A percentile compares a stretch with the other conserved stretches of the same genome.
Evolutionary conservation across 495 filamentous ascomycete species (phyloP).

Genomic region (Bryoglossum gracile): DNA sequence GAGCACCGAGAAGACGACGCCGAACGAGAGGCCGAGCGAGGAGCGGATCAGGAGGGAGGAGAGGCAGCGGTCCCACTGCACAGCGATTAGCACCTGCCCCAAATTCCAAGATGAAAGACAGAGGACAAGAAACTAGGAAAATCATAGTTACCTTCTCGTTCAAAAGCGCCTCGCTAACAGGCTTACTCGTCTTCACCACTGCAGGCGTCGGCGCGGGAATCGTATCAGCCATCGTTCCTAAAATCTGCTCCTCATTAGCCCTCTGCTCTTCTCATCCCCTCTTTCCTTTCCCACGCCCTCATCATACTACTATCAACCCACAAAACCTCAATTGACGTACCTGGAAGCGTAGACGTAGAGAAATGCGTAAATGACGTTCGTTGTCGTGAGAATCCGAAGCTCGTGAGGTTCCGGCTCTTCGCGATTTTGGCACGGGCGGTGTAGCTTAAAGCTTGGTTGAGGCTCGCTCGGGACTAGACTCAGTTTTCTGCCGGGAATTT

Average conservation of each 20-base stretch:
- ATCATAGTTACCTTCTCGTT: conserved; percentile 77
- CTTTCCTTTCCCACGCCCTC: neutral
- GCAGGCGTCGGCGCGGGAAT: too few relatives aligned
- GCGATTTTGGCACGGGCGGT: conserved; percentile 5
- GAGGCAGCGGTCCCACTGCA: conserved; percentile 94
- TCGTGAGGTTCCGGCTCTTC: too few relatives aligned
- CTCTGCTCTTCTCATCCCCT: neutral
- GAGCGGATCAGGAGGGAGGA: conserved; percentile 95
- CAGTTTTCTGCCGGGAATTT: too few relatives aligned
- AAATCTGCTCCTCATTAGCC: too few relatives aligned
- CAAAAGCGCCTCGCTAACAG: conserved; percentile 86
- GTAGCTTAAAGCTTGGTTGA: neutral
- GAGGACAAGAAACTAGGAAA: neutral
- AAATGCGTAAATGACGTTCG: too few relatives aligned
- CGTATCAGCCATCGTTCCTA: conserved; percentile 25
- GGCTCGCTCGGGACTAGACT: too few relatives aligned
- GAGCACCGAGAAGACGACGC: conserved; percentile 95
- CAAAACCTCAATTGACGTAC: conserved; percentile 20
- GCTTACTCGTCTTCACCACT: conserved; percentile 50
- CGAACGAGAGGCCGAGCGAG: conserved; percentile 86
- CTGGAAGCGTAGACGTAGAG: conserved; percentile 10
- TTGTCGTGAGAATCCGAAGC: too few relatives aligned
- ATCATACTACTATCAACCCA: neutral
- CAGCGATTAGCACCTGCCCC: neutral
- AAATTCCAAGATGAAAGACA: neutral